Evolutionary conservation across 495 filamentous ascomycete genomes (phyloP).

Genomic region (Aspergillus saccharolyticus): DNA sequence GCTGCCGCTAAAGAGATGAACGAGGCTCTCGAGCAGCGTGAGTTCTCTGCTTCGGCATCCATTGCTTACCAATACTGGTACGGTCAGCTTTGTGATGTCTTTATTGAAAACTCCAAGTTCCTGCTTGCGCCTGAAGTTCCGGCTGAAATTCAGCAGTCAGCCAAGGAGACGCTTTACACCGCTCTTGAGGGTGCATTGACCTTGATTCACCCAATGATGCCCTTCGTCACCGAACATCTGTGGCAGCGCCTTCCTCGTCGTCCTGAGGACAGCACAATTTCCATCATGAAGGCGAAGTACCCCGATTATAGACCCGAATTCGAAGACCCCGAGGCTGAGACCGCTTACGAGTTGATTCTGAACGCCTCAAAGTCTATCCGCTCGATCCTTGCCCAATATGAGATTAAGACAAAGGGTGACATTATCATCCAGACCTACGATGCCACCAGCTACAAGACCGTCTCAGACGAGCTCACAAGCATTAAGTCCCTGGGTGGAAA

Average conservation of each 20-base stretch:
- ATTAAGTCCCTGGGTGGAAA: constrained; percentile 65
- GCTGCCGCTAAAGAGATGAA: constrained; percentile 68
- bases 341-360: constrained; percentile 63
- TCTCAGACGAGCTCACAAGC: constrained; percentile 50
- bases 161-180: constrained; percentile 60
- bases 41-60: constrained; percentile 64
- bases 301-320: constrained; percentile 52
- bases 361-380: constrained; percentile 52
- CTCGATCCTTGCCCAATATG: constrained; percentile 53
- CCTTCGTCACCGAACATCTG: constrained; percentile 71
- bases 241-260: constrained; percentile 74
- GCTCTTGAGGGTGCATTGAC: constrained; percentile 63
- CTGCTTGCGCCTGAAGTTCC: constrained; percentile 58
- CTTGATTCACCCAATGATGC: constrained; percentile 74
- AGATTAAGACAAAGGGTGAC: constrained; percentile 53
- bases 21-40: constrained; percentile 59
- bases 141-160: constrained; percentile 53
- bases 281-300: constrained; percentile 64
- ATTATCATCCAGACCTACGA: constrained; percentile 59
- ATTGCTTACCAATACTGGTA: constrained; percentile 67
- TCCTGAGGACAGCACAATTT: constrained; percentile 54
- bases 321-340: constrained; percentile 52
- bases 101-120: constrained; percentile 74
- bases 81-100: constrained; percentile 60
- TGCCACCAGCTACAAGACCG: constrained; percentile 48